Evolutionary conservation across 169 alveolate genomes (phyloP).

Genomic region (Plasmodium inui): DNA sequence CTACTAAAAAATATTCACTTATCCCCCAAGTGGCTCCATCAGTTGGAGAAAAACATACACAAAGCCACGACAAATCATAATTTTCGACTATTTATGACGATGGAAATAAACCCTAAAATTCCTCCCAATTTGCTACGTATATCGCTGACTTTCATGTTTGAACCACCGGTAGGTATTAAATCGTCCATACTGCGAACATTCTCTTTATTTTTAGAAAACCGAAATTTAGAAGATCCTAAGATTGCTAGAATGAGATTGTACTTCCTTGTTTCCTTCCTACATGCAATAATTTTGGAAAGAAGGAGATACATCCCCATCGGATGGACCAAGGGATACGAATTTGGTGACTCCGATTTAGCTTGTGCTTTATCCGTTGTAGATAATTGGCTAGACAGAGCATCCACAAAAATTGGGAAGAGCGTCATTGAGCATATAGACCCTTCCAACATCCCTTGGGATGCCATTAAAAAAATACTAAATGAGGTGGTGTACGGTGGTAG

Average conservation of each 20-base stretch:
- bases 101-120: constrained; percentile 95
- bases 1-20: constrained; percentile 97
- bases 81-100: constrained; percentile 96
- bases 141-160: constrained; percentile 95
- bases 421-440: constrained; percentile 89
- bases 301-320: constrained; percentile 98
- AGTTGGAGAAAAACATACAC: constrained; percentile 94
- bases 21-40: constrained; percentile 96
- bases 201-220: constrained; percentile 83
- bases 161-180: constrained; percentile 97
- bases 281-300: constrained; percentile 97
- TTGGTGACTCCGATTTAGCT: constrained; percentile 97
- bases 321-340: constrained; percentile 97
- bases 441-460: constrained; percentile 98
- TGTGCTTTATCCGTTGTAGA: constrained; percentile 95
- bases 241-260: constrained; percentile 93
- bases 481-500: constrained; percentile 97
- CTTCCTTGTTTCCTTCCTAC: constrained; percentile 96
- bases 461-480: constrained; percentile 93
- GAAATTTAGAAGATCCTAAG: constrained; percentile 79
- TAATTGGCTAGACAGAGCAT: constrained; percentile 92
- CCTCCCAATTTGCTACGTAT: constrained; percentile 95
- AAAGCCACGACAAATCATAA: constrained; percentile 89
- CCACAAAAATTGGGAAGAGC: constrained; percentile 72
- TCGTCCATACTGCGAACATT: constrained; percentile 91